Conservation (phyloP, 2,329 filamentous ascomycete genomes). For the Pestalotiopsis sp. region DNA sequence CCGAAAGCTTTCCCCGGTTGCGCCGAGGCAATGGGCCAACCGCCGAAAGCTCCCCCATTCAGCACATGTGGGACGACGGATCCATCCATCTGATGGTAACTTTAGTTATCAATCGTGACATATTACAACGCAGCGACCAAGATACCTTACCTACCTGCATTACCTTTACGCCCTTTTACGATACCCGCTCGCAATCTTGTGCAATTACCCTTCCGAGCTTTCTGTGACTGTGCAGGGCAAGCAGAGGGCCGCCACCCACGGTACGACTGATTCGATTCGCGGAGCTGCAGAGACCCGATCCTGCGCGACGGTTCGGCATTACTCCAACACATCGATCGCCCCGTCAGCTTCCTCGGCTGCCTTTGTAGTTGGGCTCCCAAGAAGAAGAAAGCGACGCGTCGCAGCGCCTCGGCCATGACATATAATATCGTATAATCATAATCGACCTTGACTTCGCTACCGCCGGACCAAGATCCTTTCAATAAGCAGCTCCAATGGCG, state of each 20-base stretch:
- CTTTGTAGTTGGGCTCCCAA: not conserved
- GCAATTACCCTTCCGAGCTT: not conserved
- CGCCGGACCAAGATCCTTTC: not conserved
- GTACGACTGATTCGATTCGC: not conserved
- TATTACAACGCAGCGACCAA: not conserved
- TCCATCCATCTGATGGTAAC: conserved; percentile 3
- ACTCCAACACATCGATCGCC: conserved; percentile 2
- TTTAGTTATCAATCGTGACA: conserved; percentile 2
- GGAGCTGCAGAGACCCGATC: not conserved
- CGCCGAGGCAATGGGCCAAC: conserved; percentile 7
- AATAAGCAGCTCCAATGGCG: conserved; percentile 44
- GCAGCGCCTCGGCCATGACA: not conserved
- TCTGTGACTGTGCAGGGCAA: not conserved
- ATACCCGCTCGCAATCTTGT: not conserved
- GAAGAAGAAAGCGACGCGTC: not conserved
- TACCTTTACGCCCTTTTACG: not conserved
- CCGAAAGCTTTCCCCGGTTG: not conserved
- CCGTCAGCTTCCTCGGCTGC: conserved; percentile 10
- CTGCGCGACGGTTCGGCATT: not conserved
- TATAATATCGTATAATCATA: not conserved
- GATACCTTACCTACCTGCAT: not conserved
- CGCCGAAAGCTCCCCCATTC: not conserved
- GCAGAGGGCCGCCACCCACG: not conserved
- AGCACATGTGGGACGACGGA: not conserved
- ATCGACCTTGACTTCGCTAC: not conserved